A percentile compares a stretch with the other conserved stretches of the same genome.
phyloP scores from a whole-genome alignment of 2,329 filamentous ascomycete genomes.

The Colletotrichum orchidophilum region DNA sequence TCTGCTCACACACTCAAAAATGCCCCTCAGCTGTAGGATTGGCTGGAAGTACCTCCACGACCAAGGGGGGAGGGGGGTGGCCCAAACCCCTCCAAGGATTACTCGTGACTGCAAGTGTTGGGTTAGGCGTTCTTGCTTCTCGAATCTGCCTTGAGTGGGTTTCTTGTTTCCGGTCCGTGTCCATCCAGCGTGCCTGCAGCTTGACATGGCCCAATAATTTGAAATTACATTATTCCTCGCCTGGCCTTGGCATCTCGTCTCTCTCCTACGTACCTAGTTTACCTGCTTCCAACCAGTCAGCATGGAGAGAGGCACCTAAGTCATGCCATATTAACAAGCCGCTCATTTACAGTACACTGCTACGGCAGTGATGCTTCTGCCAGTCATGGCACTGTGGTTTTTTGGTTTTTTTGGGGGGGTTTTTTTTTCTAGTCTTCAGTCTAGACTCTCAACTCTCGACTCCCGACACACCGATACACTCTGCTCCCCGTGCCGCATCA shows the following conservation, averaged over 20 bases:
- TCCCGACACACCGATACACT: background rate
- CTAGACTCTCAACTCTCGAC: background rate
- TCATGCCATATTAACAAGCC: background rate
- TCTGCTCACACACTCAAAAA: background rate
- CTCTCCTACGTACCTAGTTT: background rate
- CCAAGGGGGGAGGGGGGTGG: background rate
- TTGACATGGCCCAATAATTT: slow-evolving; percentile 27
- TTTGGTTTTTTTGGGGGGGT: background rate
- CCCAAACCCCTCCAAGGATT: slow-evolving; percentile 1
- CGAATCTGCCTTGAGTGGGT: slow-evolving; percentile 29
- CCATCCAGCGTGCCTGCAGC: slow-evolving; percentile 2
- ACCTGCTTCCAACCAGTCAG: background rate
- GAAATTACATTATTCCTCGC: slow-evolving; percentile 28
- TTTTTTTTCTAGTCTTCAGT: background rate
- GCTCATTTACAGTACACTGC: background rate
- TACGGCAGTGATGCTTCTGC: too few species aligned
- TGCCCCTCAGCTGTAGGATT: background rate
- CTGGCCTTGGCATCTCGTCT: slow-evolving; percentile 24
- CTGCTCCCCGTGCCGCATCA: background rate
- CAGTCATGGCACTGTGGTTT: background rate
- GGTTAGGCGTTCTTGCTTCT: slow-evolving; percentile 27
- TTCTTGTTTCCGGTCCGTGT: slow-evolving; percentile 20
- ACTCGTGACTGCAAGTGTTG: slow-evolving; percentile 3
- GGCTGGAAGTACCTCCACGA: background rate
- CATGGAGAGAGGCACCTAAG: background rate